Evolutionary conservation across 2,329 filamentous ascomycete genomes (phyloP), one percentile per base, ranked within the genome.

Genomic region (Colletotrichum sp.): DNA sequence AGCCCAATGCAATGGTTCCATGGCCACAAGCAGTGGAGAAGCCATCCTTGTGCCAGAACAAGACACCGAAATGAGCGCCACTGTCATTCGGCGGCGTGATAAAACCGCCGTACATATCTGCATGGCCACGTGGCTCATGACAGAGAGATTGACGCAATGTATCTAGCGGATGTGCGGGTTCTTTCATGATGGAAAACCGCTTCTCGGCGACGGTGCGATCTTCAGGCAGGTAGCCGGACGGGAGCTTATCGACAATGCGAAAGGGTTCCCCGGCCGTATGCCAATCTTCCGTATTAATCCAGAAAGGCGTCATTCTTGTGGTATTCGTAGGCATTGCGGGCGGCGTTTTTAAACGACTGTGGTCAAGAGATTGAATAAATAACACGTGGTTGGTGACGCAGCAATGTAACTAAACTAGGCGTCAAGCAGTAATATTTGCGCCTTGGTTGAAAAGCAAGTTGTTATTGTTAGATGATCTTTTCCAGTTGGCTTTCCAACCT

Each of bases 31-130:
- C 80, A 0, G 80, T 81, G 1, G 80, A 81, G 66, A 81, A 81
- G 8, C 80, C 80, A 44, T 81, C 80, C 13, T 80, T 81, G 25
- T 81, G 80, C 80, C 80, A 81, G 57, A 81, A 81, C 1, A 81
- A 22, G 2, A 81, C 80, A 5, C 80, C 80, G 28, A 80, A 81
- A 5, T 76, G 66, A 22, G 80, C 80, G 1, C 77, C 78, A 1
- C 59, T 4, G 52, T 81, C 78, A 52, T 82, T 67, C 0, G 80
- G 77, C 0, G 78, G 77, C 0, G 74, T 80, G 11, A 82, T 80
- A 6, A 81, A 82, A 7, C 78, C 77, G 2, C 80, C 80, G 3
- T 81, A 81, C 80, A 81, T 81, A 8, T 80, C 80, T 0, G 80
- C 74, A 27, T 78, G 77, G 39, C 77, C 77, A 36, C 77, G 71